Percentiles rank a stretch among this genome's conserved stretches.
These are phyloP conservation scores for Hymenoscyphus fructigenus DNA, from an alignment of 2,329 filamentous ascomycete genomes.

Conservation along the genomic window DNA sequence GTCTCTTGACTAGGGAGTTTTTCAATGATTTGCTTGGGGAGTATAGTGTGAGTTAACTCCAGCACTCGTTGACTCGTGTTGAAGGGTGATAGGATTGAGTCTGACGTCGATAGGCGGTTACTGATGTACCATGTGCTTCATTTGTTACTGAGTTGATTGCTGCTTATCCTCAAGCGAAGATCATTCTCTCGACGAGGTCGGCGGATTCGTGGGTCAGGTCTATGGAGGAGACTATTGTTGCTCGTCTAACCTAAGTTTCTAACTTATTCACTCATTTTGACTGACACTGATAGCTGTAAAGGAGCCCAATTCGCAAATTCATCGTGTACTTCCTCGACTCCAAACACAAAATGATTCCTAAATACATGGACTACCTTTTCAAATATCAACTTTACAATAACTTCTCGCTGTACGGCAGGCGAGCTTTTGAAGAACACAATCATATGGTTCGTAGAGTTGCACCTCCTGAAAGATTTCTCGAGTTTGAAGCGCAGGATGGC, in stretches of 20 bases:
- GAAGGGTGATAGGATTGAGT: too few species aligned
- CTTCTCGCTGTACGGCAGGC: slow-evolving; percentile 1
- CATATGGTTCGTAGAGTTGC: background rate
- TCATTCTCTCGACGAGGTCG: slow-evolving; percentile 9
- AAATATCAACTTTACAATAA: slow-evolving; percentile 7
- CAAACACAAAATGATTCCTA: background rate
- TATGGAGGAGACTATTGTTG: background rate
- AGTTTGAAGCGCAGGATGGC: slow-evolving; percentile 5
- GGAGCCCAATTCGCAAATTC: too few species aligned
- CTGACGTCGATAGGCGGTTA: slow-evolving; percentile 8
- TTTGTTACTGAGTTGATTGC: slow-evolving; percentile 32
- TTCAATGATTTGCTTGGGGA: slow-evolving; percentile 3
- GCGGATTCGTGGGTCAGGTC: background rate
- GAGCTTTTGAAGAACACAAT: background rate
- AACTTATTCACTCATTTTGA: too few species aligned
- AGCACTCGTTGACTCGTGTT: too few species aligned
- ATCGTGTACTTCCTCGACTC: too few species aligned
- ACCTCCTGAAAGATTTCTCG: background rate
- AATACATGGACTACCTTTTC: background rate
- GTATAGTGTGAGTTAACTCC: slow-evolving; percentile 7
- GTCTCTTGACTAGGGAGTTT: background rate
- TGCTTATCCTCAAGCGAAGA: slow-evolving; percentile 20
- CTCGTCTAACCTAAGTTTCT: background rate
- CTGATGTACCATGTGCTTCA: slow-evolving; percentile 5
- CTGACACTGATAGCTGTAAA: too few species aligned